Evolutionary conservation across 1,139 yeast species (phyloP), one percentile per base, ranked within the genome.

Genomic region (Eremothecium sinecaudum): DNA sequence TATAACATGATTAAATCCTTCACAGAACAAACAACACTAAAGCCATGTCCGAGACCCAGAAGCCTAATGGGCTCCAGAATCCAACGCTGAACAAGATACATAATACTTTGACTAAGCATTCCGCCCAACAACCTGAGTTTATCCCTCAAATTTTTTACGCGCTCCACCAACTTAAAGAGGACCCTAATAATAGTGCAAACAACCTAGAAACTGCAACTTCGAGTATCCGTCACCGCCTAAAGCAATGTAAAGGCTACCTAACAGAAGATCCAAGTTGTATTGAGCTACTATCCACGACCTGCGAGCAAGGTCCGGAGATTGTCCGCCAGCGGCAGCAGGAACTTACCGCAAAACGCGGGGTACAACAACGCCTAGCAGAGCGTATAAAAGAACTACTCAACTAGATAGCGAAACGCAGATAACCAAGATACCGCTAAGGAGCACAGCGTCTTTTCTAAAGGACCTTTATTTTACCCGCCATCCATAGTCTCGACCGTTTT

Each of bases 111-210:
- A 31, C 34, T 8, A 30, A 31, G 18, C 19, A 30, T 18, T 25
- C 37, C 9, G 23, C 37, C n/a, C 32, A 32, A 9, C 37, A 34
- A 26, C 17, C 48, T 4, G 60, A 53, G 32, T 55, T 55, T 34
- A 50, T 55, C 23, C 59, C 60, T n/a, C 56, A 51, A 34, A 42
- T 55, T 3, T 55, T 48, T 39, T 53, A 51, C 34, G 45, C 58
- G 4, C 28, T 55, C 24, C 44, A 53, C 30, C 53, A 53, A 34
- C 42, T 55, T 12, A 47, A 47, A 19, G 53, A 51, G 37, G 54
- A 53, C 23, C 54, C 58, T 13, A 50, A 50, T 31, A 51, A 46
- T 33, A 45, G 51, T 17, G 42, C 49, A 11, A 51, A 50, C 35
- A 52, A 53, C 22, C 39, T 55, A 13, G 59, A 53, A 31, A 42